Base-by-base conservation (phyloP, 1,284 basidiomycete species). In the Polyporus tsugae region DNA sequence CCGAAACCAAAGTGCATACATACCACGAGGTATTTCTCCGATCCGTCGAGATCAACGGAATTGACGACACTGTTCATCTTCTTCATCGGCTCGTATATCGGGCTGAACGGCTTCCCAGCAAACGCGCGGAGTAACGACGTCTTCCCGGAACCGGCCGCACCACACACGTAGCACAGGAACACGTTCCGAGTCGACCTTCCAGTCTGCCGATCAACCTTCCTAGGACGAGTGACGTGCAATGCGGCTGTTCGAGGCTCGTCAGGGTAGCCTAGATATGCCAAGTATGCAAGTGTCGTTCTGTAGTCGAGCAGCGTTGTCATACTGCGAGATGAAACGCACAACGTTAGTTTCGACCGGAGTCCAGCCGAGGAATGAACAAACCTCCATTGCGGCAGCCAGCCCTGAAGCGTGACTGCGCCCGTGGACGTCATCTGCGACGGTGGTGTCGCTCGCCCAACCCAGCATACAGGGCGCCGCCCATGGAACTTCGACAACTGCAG, bases 321-420 rank as follows among this genome's bases (percentile, higher is more conserved):
- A 78, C 96, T 97, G 72, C 13, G 55, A 58, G 19, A 38, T 38
- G 35, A 60, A 60, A 39, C 42, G 58, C 58, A 42, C n/a, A 3
- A 19, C 29, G 39, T 39, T 7, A 60, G 36, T 22, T 60, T 15
- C 9, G 36, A 11, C 39, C 25, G 38, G n/a, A 6, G 22, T 60
- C 58, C 25, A 25, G 19, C 58, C 58, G 39, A 60, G 58, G 38
- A 60, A 60, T 41, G 39, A 25, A 75, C 84, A 60, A 70, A 95
- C 95, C 95, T 98, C 97, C 97, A 99, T 79, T 99, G 97, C 33
- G 97, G 97, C 19, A 99, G 84, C 97, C 97, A 99, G 7, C 96
- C 96, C 81, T 99, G 97, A 61, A 99, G 81, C 19, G 97, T 99
- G 17, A 99, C 95, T 11, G 94, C 90, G 10, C 95, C 96, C 53